phyloP scores from a whole-genome alignment of 2,329 filamentous ascomycete species.

The Aspergillus thermomutatus region DNA sequence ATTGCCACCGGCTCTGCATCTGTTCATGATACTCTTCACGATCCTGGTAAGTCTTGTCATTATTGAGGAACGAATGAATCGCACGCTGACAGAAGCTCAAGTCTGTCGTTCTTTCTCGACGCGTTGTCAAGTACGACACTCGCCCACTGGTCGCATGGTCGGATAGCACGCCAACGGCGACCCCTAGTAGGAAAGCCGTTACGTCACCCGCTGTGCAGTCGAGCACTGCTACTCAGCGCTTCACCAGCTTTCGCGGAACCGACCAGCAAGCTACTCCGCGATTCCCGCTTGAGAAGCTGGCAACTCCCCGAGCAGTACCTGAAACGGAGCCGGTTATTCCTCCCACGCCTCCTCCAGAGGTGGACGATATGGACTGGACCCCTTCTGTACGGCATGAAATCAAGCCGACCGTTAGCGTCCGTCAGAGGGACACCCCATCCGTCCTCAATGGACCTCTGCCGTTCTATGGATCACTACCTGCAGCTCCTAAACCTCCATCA shows the following conservation, averaged over 20 bases:
- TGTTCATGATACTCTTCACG: conserved; percentile 40
- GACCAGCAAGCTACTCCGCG: conserved; percentile 17
- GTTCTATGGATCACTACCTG: conserved; percentile 43
- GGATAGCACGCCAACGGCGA: conserved; percentile 32
- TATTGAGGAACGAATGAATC: background rate
- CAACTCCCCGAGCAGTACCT: conserved; percentile 22
- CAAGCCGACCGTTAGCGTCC: conserved; percentile 29
- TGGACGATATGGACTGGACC: conserved; percentile 50
- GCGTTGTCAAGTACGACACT: conserved; percentile 38
- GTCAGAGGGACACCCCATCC: conserved; percentile 26
- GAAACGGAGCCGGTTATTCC: conserved; percentile 23
- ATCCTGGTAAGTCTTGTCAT: conserved; percentile 29
- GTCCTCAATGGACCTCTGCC: conserved; percentile 35
- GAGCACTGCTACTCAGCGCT: conserved; percentile 12
- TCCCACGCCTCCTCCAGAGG: conserved; percentile 38
- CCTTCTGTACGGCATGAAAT: conserved; percentile 41
- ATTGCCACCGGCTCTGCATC: conserved; percentile 35
- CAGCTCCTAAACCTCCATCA: conserved; percentile 38
- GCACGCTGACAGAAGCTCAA: conserved; percentile 23
- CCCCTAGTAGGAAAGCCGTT: conserved; percentile 20
- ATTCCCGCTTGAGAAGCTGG: conserved; percentile 43
- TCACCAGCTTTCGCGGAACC: conserved; percentile 14
- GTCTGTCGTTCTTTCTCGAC: conserved; percentile 37
- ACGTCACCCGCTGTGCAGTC: conserved; percentile 12
- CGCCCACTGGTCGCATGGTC: conserved; percentile 42